Conservation (phyloP, 441 rosid species). For the Adansonia gregorii region DNA sequence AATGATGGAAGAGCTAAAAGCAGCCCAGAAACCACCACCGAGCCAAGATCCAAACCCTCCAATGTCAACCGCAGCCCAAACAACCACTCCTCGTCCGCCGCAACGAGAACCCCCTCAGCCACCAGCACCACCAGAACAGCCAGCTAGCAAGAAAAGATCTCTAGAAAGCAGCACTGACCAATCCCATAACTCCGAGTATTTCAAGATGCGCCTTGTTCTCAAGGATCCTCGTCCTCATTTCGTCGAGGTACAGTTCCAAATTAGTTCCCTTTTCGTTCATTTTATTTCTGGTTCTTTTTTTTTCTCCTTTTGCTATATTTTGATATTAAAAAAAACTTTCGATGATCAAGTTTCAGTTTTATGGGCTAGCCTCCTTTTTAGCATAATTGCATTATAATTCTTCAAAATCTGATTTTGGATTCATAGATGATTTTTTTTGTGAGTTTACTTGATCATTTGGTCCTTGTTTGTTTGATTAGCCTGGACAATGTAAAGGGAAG, state of each 20-base stretch:
- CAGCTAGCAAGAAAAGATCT: conserved; percentile 53
- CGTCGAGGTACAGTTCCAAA: conserved; percentile 55
- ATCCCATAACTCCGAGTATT: conserved; percentile 53
- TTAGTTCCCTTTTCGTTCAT: neutral
- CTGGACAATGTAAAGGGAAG: conserved; percentile 6
- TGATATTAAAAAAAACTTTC: neutral
- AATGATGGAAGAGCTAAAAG: conserved; percentile 23
- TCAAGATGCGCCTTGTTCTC: conserved; percentile 73
- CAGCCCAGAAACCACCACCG: conserved; percentile 9
- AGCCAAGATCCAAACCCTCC: conserved; percentile 20
- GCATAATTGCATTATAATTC: conserved; percentile 13
- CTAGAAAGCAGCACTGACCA: conserved; percentile 43
- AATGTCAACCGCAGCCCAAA: conserved; percentile 2
- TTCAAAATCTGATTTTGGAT: neutral
- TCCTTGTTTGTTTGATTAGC: conserved; percentile 4
- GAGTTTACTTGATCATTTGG: neutral
- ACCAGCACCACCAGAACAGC: conserved; percentile 27
- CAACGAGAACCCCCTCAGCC: conserved; percentile 26
- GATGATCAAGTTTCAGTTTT: neutral
- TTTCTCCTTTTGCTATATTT: conserved; percentile 6
- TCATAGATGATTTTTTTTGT: neutral
- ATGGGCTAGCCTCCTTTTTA: neutral
- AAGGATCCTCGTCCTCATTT: conserved; percentile 79
- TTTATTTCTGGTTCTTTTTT: conserved; percentile 3
- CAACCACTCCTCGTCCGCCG: conserved; percentile 8